Evolutionary conservation across 192 early-diverging fungal genomes (phyloP).

Genomic region (Linnemannia exigua): DNA sequence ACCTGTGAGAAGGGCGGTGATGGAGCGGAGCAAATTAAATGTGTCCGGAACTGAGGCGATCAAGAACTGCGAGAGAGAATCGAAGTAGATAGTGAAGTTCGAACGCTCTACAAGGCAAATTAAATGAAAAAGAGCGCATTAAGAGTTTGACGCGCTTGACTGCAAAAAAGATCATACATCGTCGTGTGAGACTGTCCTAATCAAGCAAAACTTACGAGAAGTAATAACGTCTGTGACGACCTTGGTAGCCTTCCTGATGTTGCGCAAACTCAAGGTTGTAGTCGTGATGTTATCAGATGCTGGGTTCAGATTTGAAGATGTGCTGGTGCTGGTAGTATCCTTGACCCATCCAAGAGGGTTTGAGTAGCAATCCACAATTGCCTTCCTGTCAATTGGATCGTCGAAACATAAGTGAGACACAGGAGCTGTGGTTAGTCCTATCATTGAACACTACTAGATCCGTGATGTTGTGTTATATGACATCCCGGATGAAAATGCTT

Average conservation of each 20-base stretch:
- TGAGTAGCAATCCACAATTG: slow-evolving; percentile 39
- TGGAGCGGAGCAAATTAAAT: slow-evolving; percentile 52
- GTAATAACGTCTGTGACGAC: slow-evolving; percentile 21
- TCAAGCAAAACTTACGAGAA: slow-evolving; percentile 16
- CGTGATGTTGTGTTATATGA: not conserved
- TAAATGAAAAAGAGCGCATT: too few relatives aligned
- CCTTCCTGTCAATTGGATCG: slow-evolving; percentile 11
- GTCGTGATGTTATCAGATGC: not conserved
- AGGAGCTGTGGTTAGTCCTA: not conserved
- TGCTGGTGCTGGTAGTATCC: not conserved
- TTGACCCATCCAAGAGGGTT: slow-evolving; percentile 49
- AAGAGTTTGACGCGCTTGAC: too few relatives aligned
- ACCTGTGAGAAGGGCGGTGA: slow-evolving; percentile 38
- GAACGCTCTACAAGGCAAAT: not conserved
- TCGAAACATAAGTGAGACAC: too few relatives aligned
- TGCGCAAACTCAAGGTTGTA: slow-evolving; percentile 4
- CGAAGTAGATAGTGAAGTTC: slow-evolving; percentile 47
- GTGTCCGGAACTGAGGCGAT: slow-evolving; percentile 41
- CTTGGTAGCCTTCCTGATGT: slow-evolving; percentile 19
- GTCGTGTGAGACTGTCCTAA: not conserved
- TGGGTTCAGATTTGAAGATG: not conserved
- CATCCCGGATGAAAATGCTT: not conserved
- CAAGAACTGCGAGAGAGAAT: slow-evolving; percentile 43
- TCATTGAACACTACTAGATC: not conserved
- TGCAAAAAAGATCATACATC: not conserved